These are phyloP conservation scores for Pseudomonodictys pantanalensis DNA, from an alignment of 495 filamentous ascomycete genomes.

Conservation along the genomic window DNA sequence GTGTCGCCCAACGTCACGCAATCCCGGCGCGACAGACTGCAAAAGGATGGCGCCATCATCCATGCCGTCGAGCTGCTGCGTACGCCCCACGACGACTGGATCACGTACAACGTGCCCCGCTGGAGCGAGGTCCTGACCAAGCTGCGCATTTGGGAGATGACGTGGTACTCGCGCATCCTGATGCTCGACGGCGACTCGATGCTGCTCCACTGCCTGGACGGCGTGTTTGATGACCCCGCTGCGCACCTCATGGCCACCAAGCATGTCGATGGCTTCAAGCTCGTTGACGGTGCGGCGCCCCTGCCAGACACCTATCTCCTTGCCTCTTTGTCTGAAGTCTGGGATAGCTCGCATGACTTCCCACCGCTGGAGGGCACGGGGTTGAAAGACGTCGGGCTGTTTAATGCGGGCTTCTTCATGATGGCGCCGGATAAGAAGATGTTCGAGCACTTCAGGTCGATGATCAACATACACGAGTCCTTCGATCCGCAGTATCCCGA, in stretches of 20 bases:
- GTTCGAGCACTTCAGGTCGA: constrained; percentile 26
- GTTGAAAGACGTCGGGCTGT: constrained; percentile 16
- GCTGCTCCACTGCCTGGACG: constrained; percentile 26
- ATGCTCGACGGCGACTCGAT: constrained; percentile 33
- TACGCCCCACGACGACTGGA: constrained; percentile 17
- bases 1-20: constrained; percentile 31
- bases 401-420: constrained; percentile 34
- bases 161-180: constrained; percentile 27
- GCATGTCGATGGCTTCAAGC: not conserved
- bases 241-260: constrained; percentile 6
- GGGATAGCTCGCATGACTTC: constrained; percentile 9
- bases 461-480: constrained; percentile 21
- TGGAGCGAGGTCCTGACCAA: constrained; percentile 35
- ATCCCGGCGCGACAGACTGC: constrained; percentile 16
- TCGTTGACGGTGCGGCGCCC: constrained; percentile 6
- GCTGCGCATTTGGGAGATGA: constrained; percentile 34
- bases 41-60: constrained; percentile 32
- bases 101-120: constrained; percentile 11
- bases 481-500: constrained; percentile 28
- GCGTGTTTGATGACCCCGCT: constrained; percentile 28
- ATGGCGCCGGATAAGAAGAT: constrained; percentile 14
- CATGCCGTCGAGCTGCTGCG: constrained; percentile 21
- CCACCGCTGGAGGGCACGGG: constrained; percentile 7
- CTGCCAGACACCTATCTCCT: constrained; percentile 22
- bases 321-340: constrained; percentile 17